Conservation (phyloP, 139 green algal genomes). For the Diplosphaera chodatii region DNA sequence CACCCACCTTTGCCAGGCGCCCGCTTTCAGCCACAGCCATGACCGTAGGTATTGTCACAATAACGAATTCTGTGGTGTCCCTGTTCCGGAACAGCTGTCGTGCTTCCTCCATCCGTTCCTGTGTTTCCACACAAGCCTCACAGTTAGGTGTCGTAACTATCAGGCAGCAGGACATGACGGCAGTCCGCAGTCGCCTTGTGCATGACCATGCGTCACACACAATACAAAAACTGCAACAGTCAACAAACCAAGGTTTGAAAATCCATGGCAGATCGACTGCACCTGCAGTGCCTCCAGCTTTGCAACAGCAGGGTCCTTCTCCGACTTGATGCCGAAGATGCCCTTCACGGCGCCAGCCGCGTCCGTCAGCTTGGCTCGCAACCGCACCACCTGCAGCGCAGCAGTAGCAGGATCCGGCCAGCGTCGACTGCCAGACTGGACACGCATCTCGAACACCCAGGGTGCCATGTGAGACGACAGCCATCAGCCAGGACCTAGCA, state of each 20-base stretch:
- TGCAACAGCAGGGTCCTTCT: constrained; percentile 58
- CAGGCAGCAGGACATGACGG: too few relatives aligned
- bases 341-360: constrained; percentile 66
- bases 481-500: too few relatives aligned
- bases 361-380: constrained; percentile 75
- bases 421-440: too few relatives aligned
- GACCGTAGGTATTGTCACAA: constrained; percentile 96
- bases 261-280: too few relatives aligned
- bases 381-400: constrained; percentile 47
- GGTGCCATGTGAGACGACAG: too few relatives aligned
- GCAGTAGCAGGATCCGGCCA: too few relatives aligned
- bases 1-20: constrained; percentile 53
- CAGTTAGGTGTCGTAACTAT: too few relatives aligned
- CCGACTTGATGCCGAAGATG: constrained; percentile 69
- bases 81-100: constrained; percentile 81
- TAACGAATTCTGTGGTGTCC: constrained; percentile 86
- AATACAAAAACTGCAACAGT: too few relatives aligned
- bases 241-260: too few relatives aligned
- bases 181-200: too few relatives aligned
- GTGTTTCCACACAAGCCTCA: not conserved
- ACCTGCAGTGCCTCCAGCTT: constrained; percentile 79
- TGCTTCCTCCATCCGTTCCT: constrained; percentile 81
- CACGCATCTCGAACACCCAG: too few relatives aligned
- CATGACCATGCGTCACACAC: not conserved
- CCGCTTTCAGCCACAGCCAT: constrained; percentile 89